These are phyloP conservation scores for Sorghum bicolor DNA, from an alignment of 176 grass and related monocot genomes.

Conservation along the genomic window Sorghum_bicolor_NCBIv3 NC_012872.2:2559501-2560000, in stretches of 20 bases:
- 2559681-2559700: slow-evolving; percentile 52
- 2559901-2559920: too few species aligned
- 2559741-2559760: slow-evolving; percentile 85
- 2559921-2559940: too few species aligned
- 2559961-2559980: too few species aligned
- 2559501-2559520: too few species aligned
- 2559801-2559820: slow-evolving; percentile 40
- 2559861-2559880: slow-evolving; percentile 19
- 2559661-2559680: slow-evolving; percentile 65
- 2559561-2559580: slow-evolving; percentile 68
- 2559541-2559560: slow-evolving; percentile 70
- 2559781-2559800: slow-evolving; percentile 28
- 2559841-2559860: slow-evolving; percentile 91
- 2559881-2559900: too few species aligned
- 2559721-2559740: neutral
- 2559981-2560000: too few species aligned
- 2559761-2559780: slow-evolving; percentile 80
- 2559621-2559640: slow-evolving; percentile 29
- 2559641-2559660: slow-evolving; percentile 69
- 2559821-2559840: slow-evolving; percentile 72
- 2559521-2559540: slow-evolving; percentile 65
- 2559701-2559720: slow-evolving; percentile 57
- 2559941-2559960: too few species aligned
- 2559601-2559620: slow-evolving; percentile 5
- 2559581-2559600: slow-evolving; percentile 43